Evolutionary conservation across 192 early-diverging fungal genomes (phyloP).

Genomic region (Phlyctochytrium planicorne): DNA sequence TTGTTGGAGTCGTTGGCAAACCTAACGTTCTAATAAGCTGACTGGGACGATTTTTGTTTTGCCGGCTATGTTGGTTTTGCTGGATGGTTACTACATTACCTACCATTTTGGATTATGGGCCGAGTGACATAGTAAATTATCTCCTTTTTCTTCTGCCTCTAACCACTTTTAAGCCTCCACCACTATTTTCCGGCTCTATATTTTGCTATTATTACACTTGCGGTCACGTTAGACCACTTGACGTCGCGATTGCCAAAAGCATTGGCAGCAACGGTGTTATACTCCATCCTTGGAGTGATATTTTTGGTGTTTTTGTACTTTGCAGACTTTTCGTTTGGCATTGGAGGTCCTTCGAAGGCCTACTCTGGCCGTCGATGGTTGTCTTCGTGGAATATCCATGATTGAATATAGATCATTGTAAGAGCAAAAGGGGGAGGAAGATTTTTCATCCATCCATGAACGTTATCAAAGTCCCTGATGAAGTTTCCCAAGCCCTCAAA

Average conservation of each 20-base stretch:
- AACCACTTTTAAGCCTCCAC: slow-evolving; percentile 56
- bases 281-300: slow-evolving; percentile 3
- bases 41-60: slow-evolving; percentile 72
- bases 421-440: no score
- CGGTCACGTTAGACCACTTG: slow-evolving; percentile 75
- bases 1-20: neutral
- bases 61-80: slow-evolving; percentile 68
- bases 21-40: slow-evolving; percentile 17
- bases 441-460: no score
- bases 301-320: slow-evolving; percentile 70
- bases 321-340: slow-evolving; percentile 79
- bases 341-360: slow-evolving; percentile 61
- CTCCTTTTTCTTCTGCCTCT: neutral
- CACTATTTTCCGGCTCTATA: slow-evolving; percentile 97
- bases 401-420: no score
- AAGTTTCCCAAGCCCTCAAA: no score
- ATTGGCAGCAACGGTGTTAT: neutral
- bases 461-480: no score
- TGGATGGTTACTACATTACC: slow-evolving; percentile 92
- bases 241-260: neutral
- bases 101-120: slow-evolving; percentile 95
- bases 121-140: slow-evolving; percentile 76
- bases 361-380: slow-evolving; percentile 68
- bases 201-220: slow-evolving; percentile 82
- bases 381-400: slow-evolving; percentile 70